Percentiles rank a stretch among this genome's conserved stretches.
phyloP scores from a whole-genome alignment of 176 grass and related monocot genomes.

The Zoysia pacifica region DNA sequence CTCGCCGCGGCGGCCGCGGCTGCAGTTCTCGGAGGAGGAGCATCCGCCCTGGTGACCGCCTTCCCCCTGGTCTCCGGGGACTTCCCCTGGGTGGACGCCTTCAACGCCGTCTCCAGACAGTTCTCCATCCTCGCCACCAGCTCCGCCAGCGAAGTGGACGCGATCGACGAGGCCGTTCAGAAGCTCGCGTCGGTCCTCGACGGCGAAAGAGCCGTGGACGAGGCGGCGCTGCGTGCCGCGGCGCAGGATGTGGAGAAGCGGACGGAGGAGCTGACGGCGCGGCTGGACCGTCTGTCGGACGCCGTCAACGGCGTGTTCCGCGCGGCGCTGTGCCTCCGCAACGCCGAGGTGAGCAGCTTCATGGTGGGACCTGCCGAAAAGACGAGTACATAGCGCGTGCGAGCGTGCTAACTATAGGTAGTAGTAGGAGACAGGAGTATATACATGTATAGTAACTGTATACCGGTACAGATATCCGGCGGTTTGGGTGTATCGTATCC shows the following conservation, averaged over 20 bases:
- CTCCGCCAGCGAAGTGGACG: slow-evolving; percentile 35
- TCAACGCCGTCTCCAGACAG: slow-evolving; percentile 55
- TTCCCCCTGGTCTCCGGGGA: slow-evolving; percentile 28
- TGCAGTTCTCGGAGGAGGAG: slow-evolving; percentile 40
- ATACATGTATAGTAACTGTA: background rate
- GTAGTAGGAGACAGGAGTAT: background rate
- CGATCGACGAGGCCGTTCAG: slow-evolving; percentile 50
- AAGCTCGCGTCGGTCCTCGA: slow-evolving; percentile 38
- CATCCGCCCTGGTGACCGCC: too few species aligned
- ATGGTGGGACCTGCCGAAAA: slow-evolving; percentile 29
- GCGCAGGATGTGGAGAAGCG: slow-evolving; percentile 50
- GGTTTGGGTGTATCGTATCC: background rate
- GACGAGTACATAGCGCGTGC: slow-evolving; percentile 36
- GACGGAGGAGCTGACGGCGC: slow-evolving; percentile 59
- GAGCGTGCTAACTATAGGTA: too few species aligned
- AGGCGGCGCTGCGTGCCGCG: slow-evolving; percentile 22
- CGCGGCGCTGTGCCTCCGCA: slow-evolving; percentile 59
- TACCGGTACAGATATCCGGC: background rate
- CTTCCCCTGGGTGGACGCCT: slow-evolving; percentile 60
- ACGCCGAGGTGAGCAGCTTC: slow-evolving; percentile 58
- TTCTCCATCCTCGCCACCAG: slow-evolving; percentile 21
- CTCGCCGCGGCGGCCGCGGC: slow-evolving; percentile 48
- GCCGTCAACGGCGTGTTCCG: slow-evolving; percentile 69
- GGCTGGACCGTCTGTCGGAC: slow-evolving; percentile 51
- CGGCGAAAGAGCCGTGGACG: background rate